phyloP scores from a whole-genome alignment of 2,329 filamentous ascomycete genomes.

The Aspergillus ibericus region DNA sequence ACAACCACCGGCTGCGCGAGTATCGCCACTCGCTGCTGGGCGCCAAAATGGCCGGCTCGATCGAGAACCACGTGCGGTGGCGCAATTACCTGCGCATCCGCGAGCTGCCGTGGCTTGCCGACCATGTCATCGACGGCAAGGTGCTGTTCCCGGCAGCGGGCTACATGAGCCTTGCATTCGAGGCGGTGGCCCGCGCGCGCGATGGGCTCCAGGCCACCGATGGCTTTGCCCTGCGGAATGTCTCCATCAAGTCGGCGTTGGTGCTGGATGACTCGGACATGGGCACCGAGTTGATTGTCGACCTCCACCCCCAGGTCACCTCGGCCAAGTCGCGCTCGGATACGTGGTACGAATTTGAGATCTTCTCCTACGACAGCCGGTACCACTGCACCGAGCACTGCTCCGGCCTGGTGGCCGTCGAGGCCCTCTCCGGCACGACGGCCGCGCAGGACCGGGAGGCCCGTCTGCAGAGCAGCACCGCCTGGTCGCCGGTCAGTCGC shows the following conservation, averaged over 20 bases:
- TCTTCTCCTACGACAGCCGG: background rate
- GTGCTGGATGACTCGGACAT: background rate
- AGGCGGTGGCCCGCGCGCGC: background rate
- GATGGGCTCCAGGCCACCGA: background rate
- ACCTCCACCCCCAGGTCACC: background rate
- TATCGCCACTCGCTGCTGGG: background rate
- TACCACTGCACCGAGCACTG: background rate
- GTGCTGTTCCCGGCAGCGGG: constrained; percentile 8
- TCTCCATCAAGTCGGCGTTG: background rate
- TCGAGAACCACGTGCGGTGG: constrained; percentile 1
- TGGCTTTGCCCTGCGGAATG: background rate
- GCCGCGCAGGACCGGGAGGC: background rate
- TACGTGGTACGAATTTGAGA: background rate
- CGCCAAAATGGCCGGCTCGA: background rate
- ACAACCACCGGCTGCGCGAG: background rate
- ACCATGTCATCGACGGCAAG: constrained; percentile 7
- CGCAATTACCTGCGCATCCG: background rate
- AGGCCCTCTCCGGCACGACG: background rate
- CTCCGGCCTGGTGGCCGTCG: background rate
- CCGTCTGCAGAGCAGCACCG: background rate
- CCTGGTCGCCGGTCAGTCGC: background rate
- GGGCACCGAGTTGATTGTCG: constrained; percentile 2
- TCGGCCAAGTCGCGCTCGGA: background rate
- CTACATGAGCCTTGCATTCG: constrained; percentile 6
- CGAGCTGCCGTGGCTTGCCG: constrained; percentile 6